Percentiles rank a stretch among this genome's conserved stretches.
These are phyloP conservation scores for Trichoderma arundinaceum DNA, from an alignment of 2,329 filamentous ascomycete species.

Conservation along the genomic window DNA sequence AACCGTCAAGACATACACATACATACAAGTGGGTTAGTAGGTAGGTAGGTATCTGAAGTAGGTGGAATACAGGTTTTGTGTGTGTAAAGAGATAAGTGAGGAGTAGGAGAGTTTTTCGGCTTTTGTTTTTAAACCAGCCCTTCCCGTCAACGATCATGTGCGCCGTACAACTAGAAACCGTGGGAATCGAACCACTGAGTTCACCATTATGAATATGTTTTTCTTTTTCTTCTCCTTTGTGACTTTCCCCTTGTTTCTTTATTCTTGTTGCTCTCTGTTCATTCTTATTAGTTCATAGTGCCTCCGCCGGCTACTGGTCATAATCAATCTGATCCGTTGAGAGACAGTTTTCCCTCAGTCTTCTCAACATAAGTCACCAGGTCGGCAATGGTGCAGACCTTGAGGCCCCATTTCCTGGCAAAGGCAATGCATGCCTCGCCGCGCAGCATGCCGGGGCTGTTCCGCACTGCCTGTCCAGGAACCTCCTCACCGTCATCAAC, in stretches of 20 bases:
- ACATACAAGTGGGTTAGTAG: conserved; percentile 5
- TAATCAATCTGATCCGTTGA: conserved; percentile 42
- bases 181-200: not conserved
- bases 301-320: not conserved
- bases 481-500: conserved; percentile 83
- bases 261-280: not conserved
- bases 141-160: not conserved
- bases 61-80: not conserved
- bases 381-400: conserved; percentile 94
- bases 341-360: conserved; percentile 65
- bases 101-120: conserved; percentile 6
- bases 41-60: not conserved
- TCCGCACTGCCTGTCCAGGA: conserved; percentile 67
- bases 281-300: not conserved
- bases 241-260: not conserved
- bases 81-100: not conserved
- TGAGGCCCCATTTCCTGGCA: conserved; percentile 85
- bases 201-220: not conserved
- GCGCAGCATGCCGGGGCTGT: conserved; percentile 85
- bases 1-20: not conserved
- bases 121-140: not conserved
- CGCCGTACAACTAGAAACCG: not conserved
- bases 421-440: conserved; percentile 87
- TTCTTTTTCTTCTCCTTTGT: not conserved
- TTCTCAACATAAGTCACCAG: conserved; percentile 80